A percentile compares a stretch with the other conserved stretches of the same genome.
phyloP scores from a whole-genome alignment of 495 filamentous ascomycete genomes.

The Choiromyces venosus region DNA sequence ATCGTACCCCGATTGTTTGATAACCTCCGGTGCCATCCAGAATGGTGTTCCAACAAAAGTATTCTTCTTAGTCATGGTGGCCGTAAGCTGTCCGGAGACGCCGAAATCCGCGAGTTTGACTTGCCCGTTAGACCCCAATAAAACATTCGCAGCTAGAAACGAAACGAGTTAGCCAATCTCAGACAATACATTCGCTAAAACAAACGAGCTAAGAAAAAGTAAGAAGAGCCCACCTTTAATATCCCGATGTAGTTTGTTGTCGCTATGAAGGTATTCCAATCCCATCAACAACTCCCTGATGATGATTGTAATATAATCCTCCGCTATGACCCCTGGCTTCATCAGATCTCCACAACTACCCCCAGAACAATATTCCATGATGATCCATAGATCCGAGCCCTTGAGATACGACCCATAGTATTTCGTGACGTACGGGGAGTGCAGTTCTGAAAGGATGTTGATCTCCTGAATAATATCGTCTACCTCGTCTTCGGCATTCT shows the following conservation, averaged over 20 bases:
- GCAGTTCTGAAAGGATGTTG: conserved; percentile 86
- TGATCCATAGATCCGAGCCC: conserved; percentile 96
- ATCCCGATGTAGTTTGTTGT: conserved; percentile 95
- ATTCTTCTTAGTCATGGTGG: conserved; percentile 95
- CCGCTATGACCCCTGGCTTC: conserved; percentile 85
- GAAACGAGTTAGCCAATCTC: conserved; percentile 1
- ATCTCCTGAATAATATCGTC: conserved; percentile 98
- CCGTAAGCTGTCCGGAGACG: conserved; percentile 90
- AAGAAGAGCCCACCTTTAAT: conserved; percentile 57
- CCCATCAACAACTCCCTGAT: conserved; percentile 85
- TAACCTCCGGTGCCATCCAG: conserved; percentile 99
- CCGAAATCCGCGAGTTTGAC: conserved; percentile 98
- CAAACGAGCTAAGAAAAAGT: conserved; percentile 6
- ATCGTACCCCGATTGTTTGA: conserved; percentile 93
- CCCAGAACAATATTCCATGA: conserved; percentile 95
- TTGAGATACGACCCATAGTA: conserved; percentile 94
- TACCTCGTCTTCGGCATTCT: conserved; percentile 96
- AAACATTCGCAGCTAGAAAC: conserved; percentile 68
- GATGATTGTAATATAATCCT: conserved; percentile 89
- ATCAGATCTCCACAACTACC: conserved; percentile 92
- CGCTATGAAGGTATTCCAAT: conserved; percentile 85
- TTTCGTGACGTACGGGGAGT: conserved; percentile 86
- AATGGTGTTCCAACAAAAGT: conserved; percentile 99
- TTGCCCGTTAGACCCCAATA: conserved; percentile 79
- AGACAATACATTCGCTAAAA: conserved; percentile 5